These are phyloP conservation scores for Beverwykella pulmonaria DNA, from an alignment of 495 filamentous ascomycete species.

Conservation along the genomic window DNA sequence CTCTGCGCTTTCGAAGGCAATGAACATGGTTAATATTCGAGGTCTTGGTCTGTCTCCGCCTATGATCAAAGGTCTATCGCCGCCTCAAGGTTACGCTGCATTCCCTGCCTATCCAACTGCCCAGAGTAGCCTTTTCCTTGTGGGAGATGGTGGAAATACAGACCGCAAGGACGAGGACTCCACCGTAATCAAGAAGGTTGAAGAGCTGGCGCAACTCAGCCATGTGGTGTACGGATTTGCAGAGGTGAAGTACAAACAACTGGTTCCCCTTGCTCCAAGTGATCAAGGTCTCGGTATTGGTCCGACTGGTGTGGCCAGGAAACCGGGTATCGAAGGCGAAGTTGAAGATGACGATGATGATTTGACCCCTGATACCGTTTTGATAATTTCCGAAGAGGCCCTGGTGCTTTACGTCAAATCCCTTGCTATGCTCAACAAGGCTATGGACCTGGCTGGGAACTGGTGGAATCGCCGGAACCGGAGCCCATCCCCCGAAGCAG, in stretches of 20 bases:
- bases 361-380: slow-evolving; percentile 81
- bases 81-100: slow-evolving; percentile 74
- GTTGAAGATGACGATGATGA: slow-evolving; percentile 59
- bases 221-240: slow-evolving; percentile 97
- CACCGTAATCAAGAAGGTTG: slow-evolving; percentile 74
- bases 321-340: slow-evolving; percentile 45
- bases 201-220: slow-evolving; percentile 87
- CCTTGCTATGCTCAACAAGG: slow-evolving; percentile 80
- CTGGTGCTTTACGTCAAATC: slow-evolving; percentile 95
- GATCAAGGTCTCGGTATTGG: slow-evolving; percentile 69
- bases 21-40: slow-evolving; percentile 89
- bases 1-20: slow-evolving; percentile 88
- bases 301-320: slow-evolving; percentile 51
- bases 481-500: slow-evolving; percentile 45
- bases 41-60: slow-evolving; percentile 56
- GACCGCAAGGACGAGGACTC: slow-evolving; percentile 77
- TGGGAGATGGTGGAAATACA: slow-evolving; percentile 65
- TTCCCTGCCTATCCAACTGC: slow-evolving; percentile 83
- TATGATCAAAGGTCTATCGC: slow-evolving; percentile 62
- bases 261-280: slow-evolving; percentile 81
- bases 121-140: slow-evolving; percentile 60
- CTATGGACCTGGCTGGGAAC: slow-evolving; percentile 92
- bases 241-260: slow-evolving; percentile 96
- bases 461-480: slow-evolving; percentile 80
- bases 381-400: slow-evolving; percentile 89